phyloP scores from a whole-genome alignment of 2,329 filamentous ascomycete genomes.

The Arthroderma uncinatum region DNA sequence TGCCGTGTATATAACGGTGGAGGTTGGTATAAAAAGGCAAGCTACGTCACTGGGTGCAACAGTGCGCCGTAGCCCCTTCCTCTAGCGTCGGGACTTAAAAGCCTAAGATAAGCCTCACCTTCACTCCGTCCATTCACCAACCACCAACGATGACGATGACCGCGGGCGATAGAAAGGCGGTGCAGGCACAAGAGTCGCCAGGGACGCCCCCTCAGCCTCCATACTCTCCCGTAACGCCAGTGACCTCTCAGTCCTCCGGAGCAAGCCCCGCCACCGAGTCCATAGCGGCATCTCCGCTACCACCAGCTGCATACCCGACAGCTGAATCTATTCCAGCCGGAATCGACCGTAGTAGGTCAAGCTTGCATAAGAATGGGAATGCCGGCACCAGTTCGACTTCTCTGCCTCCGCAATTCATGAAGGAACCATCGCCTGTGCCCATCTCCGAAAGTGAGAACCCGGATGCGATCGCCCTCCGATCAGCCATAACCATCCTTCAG shows the following conservation, averaged over 20 bases:
- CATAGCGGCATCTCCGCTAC: neutral
- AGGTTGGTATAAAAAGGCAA: too few species aligned
- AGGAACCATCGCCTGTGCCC: slow-evolving; percentile 33
- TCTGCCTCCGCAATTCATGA: slow-evolving; percentile 18
- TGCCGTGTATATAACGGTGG: too few species aligned
- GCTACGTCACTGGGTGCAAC: too few species aligned
- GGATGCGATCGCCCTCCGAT: slow-evolving; percentile 76
- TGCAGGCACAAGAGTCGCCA: slow-evolving; percentile 11
- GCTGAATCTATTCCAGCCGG: neutral
- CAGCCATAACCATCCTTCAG: slow-evolving; percentile 76
- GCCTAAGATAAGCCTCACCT: neutral
- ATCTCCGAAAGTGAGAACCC: slow-evolving; percentile 51
- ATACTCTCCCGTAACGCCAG: slow-evolving; percentile 39
- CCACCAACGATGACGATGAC: neutral
- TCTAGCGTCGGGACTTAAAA: too few species aligned
- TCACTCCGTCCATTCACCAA: neutral
- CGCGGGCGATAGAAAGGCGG: neutral
- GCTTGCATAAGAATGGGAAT: neutral
- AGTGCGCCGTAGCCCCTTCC: too few species aligned
- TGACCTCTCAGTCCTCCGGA: slow-evolving; percentile 22
- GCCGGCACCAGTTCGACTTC: too few species aligned
- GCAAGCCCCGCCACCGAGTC: slow-evolving; percentile 1
- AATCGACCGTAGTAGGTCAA: neutral
- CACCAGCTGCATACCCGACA: neutral
- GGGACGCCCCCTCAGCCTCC: slow-evolving; percentile 35